These are phyloP conservation scores for Eutreptiella sp. DNA, from an alignment of 208 protist genomes.

Conservation along the genomic window DNA sequence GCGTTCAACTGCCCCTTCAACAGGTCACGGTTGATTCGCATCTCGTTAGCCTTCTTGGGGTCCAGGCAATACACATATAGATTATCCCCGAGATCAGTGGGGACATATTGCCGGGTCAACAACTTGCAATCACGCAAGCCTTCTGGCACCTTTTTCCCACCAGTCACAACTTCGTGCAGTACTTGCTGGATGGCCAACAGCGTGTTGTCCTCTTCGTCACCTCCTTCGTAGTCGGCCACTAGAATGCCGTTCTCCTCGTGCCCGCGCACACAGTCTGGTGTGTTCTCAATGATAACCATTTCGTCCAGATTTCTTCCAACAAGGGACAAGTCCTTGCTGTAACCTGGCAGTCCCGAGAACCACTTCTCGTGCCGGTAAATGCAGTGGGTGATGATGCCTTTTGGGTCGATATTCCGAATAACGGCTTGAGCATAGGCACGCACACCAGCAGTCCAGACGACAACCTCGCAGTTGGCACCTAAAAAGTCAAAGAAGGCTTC, in stretches of 20 bases:
- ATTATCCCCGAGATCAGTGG: too few relatives aligned
- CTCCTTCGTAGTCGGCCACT: constrained; percentile 73
- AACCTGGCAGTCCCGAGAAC: constrained; percentile 51
- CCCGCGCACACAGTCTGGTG: constrained; percentile 71
- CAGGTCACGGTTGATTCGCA: too few relatives aligned
- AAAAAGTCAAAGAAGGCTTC: constrained; percentile 67
- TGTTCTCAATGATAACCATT: constrained; percentile 79
- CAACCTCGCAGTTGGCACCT: constrained; percentile 56
- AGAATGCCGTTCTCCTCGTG: constrained; percentile 74
- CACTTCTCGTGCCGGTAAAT: constrained; percentile 66
- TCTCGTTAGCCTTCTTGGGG: too few relatives aligned
- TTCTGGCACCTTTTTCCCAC: too few relatives aligned
- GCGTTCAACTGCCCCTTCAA: too few relatives aligned
- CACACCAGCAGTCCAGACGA: constrained; percentile 74
- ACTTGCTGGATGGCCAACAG: constrained; percentile 54
- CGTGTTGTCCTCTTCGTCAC: constrained; percentile 67
- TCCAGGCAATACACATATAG: too few relatives aligned
- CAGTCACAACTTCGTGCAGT: constrained; percentile 60
- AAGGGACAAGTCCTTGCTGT: constrained; percentile 63
- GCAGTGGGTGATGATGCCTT: constrained; percentile 53
- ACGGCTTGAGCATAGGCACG: constrained; percentile 74
- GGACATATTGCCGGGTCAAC: too few relatives aligned
- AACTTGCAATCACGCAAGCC: too few relatives aligned
- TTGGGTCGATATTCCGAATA: constrained; percentile 62
- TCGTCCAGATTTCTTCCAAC: constrained; percentile 62